Percentiles rank a stretch among this genome's conserved stretches.
Conservation (phyloP, 805 yeast species). For the Starmerella riodocensis region DNA sequence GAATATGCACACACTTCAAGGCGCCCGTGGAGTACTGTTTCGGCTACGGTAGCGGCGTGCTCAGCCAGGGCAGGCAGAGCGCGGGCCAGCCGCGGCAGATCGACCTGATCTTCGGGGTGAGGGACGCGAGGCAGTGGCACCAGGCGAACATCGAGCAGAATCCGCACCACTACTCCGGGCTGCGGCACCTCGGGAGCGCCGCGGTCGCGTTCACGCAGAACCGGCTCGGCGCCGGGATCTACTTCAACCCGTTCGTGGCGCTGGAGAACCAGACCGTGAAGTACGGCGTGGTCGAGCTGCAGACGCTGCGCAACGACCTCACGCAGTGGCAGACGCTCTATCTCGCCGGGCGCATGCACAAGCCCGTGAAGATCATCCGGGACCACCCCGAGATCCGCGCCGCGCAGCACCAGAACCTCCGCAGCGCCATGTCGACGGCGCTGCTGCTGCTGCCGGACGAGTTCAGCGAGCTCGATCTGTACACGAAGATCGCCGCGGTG, state of each 20-base stretch:
- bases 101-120: constrained; percentile 74
- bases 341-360: constrained; percentile 84
- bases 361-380: constrained; percentile 69
- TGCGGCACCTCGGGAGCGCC: constrained; percentile 47
- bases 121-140: constrained; percentile 67
- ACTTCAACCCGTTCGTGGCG: constrained; percentile 79
- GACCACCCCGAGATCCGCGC: constrained; percentile 27
- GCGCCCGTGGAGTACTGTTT: constrained; percentile 70
- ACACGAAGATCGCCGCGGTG: constrained; percentile 60
- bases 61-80: constrained; percentile 51
- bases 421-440: constrained; percentile 63
- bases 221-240: constrained; percentile 69
- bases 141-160: constrained; percentile 49
- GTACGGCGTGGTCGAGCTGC: constrained; percentile 71
- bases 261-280: constrained; percentile 52
- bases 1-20: constrained; percentile 43
- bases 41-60: constrained; percentile 93
- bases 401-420: constrained; percentile 44
- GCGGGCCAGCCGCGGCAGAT: constrained; percentile 40
- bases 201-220: constrained; percentile 47
- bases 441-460: constrained; percentile 36
- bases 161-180: constrained; percentile 65
- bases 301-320: constrained; percentile 51
- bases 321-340: constrained; percentile 78
- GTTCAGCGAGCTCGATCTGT: constrained; percentile 54